Evolutionary conservation across 306 rosid species (phyloP), one percentile per base, ranked within the genome.

Genomic region (Castanea sativa): DNA sequence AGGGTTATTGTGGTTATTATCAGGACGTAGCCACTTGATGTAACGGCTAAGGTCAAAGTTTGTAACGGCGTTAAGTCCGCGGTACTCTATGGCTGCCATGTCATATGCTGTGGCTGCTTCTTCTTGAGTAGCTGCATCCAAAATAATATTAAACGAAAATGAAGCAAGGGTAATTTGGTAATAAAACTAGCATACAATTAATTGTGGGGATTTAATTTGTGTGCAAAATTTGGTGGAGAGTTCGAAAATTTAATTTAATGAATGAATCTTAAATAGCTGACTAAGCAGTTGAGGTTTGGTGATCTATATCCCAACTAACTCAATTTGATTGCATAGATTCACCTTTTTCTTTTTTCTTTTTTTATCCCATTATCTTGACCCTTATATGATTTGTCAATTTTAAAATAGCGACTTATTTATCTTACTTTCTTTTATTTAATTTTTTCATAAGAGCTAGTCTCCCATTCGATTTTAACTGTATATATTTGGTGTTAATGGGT

Each of bases 71-170:
- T 94, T 91, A 78, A 92, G 90, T 78, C 99, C 99, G 5, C 97
- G 90, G 19, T 92, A 84, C 73, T 92, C 90, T 76, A 94, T 90
- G 14, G 99, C 99, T 49, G 99, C 99, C 87, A 81, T 80, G 79
- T 94, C 99, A 83, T 94, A 94, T 19, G 99, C 99, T 2, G 81
- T 79, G 49, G 99, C 99, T 43, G 99, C 97, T 83, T 94, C 99
- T 86, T 94, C 99, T 82, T 94, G 99, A 32, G 99, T 92, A 75
- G 99, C 99, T 92, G 85, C 19, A 38, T 71, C 70, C 68, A 45
- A 13, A 65, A 52, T 5, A n/a, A 18, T 14, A 63, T 18, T 30
- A 6, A 27, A 73, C 53, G 53, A 49, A 2, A 20, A 20, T 41
- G 56, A 33, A 35, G 64, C 41, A 71, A 53, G 51, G 19, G 52